Conservation (phyloP, 129 eudicot species). For the Smallanthus sonchifolius region DNA sequence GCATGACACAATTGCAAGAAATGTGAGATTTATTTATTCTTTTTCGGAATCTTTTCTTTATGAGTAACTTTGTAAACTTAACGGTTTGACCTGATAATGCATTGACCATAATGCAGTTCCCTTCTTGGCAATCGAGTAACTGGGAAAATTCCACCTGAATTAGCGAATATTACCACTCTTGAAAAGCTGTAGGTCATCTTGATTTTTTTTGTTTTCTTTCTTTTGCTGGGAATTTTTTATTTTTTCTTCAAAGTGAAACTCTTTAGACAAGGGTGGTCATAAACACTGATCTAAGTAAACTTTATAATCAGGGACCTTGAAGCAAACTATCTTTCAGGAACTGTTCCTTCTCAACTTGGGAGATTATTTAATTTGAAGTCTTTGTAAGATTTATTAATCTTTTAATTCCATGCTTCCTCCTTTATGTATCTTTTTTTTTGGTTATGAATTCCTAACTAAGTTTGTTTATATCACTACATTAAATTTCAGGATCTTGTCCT, state of each 20-base stretch:
- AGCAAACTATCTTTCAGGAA: constrained; percentile 58
- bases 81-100: not conserved
- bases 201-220: not conserved
- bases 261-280: not conserved
- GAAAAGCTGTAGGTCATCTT: constrained; percentile 56
- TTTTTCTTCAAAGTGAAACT: not conserved
- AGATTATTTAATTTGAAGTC: constrained; percentile 39
- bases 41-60: not conserved
- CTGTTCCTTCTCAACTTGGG: constrained; percentile 57
- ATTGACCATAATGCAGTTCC: constrained; percentile 45
- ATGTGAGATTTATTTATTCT: constrained; percentile 38
- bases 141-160: constrained; percentile 63
- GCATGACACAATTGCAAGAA: constrained; percentile 40
- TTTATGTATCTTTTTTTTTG: not conserved
- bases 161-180: constrained; percentile 68
- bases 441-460: not conserved
- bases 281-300: not conserved
- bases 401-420: not conserved
- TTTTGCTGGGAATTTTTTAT: not conserved
- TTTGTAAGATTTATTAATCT: constrained; percentile 44
- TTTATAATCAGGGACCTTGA: constrained; percentile 56
- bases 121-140: constrained; percentile 66
- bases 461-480: constrained; percentile 1
- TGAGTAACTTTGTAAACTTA: constrained; percentile 3
- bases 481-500: constrained; percentile 64